Conservation (phyloP, 371 early-diverging fungal genomes). For the Mortierella sp. region DNA sequence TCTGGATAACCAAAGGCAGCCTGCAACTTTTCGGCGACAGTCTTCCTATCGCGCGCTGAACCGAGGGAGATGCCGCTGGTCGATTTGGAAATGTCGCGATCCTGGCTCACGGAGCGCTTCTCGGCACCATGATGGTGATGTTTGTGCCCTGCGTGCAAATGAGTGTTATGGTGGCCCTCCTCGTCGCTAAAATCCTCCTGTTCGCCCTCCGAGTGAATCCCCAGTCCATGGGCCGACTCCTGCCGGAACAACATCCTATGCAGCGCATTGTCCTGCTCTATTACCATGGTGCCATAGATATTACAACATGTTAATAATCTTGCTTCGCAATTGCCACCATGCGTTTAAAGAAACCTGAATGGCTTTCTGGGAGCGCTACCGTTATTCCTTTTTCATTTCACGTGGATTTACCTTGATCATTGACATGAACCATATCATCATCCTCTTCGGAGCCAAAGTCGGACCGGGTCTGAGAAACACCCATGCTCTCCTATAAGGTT, state of each 20-base stretch:
- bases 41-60: conserved; percentile 48
- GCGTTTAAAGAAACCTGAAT: not conserved
- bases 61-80: conserved; percentile 27
- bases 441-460: conserved; percentile 49
- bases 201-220: conserved; percentile 53
- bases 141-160: not conserved
- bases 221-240: conserved; percentile 42
- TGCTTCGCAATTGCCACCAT: not conserved
- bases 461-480: conserved; percentile 35
- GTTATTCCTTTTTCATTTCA: not conserved
- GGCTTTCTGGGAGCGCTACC: not conserved
- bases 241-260: conserved; percentile 30
- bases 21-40: conserved; percentile 70
- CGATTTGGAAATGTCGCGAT: conserved; percentile 26
- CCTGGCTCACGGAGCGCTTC: conserved; percentile 3
- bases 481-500: conserved; percentile 45
- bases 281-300: not conserved
- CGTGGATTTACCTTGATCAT: conserved; percentile 31
- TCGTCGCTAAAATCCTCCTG: conserved; percentile 41
- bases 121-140: conserved; percentile 1
- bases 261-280: conserved; percentile 26
- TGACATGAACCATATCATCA: conserved; percentile 55
- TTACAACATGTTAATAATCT: not conserved
- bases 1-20: conserved; percentile 72
- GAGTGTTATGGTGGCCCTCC: conserved; percentile 13